A percentile compares a stretch with the other conserved stretches of the same genome.
phyloP scores from a whole-genome alignment of 2,329 filamentous ascomycete species.

The Pseudogymnoascus sp. region DNA sequence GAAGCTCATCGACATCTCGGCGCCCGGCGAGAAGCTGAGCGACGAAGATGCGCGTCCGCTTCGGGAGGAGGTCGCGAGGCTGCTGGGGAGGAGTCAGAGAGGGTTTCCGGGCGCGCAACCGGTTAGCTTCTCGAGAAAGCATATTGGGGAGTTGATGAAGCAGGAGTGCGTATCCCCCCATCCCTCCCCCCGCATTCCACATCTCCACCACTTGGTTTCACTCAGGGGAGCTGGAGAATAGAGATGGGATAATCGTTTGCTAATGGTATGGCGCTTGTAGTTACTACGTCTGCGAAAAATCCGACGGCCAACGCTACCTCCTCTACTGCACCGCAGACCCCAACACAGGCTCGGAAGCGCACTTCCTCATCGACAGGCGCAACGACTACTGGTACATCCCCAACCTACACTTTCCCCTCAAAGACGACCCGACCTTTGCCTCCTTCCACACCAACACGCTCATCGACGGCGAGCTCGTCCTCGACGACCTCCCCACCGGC shows the following conservation, averaged over 20 bases:
- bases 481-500: slow-evolving; percentile 66
- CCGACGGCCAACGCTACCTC: slow-evolving; percentile 91
- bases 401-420: slow-evolving; percentile 71
- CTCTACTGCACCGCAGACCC: slow-evolving; percentile 71
- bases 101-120: slow-evolving; percentile 88
- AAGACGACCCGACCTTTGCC: slow-evolving; percentile 45
- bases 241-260: too few species aligned
- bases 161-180: slow-evolving; percentile 54
- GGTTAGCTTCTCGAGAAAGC: slow-evolving; percentile 77
- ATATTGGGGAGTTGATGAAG: slow-evolving; percentile 71
- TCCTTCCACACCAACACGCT: slow-evolving; percentile 73
- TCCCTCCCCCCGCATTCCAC: not conserved
- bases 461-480: slow-evolving; percentile 87
- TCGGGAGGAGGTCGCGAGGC: slow-evolving; percentile 62
- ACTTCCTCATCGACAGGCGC: slow-evolving; percentile 94
- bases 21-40: slow-evolving; percentile 58
- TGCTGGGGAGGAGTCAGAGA: slow-evolving; percentile 61
- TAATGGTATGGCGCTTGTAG: too few species aligned
- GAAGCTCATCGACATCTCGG: slow-evolving; percentile 33
- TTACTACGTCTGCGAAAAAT: slow-evolving; percentile 98
- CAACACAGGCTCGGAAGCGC: slow-evolving; percentile 53
- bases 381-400: slow-evolving; percentile 92
- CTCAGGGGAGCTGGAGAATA: not conserved
- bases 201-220: not conserved
- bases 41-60: slow-evolving; percentile 52